These are phyloP conservation scores for Saccharum officinarum DNA, from an alignment of 176 grass and related monocot genomes.

Conservation along the genomic window DNA sequence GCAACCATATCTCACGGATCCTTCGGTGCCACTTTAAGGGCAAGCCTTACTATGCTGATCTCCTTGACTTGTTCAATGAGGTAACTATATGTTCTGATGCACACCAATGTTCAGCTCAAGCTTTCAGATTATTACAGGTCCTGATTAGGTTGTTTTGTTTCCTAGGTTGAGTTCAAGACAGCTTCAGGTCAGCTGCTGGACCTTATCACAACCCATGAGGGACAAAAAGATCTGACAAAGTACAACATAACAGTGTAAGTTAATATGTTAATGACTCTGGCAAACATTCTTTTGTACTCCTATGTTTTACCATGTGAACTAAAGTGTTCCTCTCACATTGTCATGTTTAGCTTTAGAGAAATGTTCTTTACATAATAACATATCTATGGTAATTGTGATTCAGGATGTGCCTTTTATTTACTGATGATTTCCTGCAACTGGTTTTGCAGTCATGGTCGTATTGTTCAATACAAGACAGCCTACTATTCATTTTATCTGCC, in stretches of 20 bases:
- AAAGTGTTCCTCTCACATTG: background rate
- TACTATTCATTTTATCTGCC: conserved; percentile 99
- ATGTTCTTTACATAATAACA: background rate
- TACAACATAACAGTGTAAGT: conserved; percentile 80
- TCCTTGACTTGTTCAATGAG: conserved; percentile 96
- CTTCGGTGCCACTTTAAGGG: conserved; percentile 71
- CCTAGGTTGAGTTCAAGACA: conserved; percentile 91
- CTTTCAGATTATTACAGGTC: conserved; percentile 10
- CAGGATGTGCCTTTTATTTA: background rate
- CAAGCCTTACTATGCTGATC: conserved; percentile 91
- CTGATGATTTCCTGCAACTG: background rate
- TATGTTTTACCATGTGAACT: background rate
- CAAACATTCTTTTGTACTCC: background rate
- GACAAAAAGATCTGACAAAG: conserved; percentile 84
- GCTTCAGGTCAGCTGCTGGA: conserved; percentile 96
- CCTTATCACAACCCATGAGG: conserved; percentile 89
- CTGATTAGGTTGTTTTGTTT: conserved; percentile 29
- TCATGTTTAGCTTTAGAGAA: background rate
- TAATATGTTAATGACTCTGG: conserved; percentile 12
- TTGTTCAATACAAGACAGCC: conserved; percentile 96
- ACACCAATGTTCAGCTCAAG: background rate
- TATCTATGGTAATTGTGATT: background rate
- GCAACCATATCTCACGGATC: conserved; percentile 77
- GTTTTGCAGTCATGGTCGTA: conserved; percentile 72
- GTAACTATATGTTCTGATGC: conserved; percentile 37